Evolutionary conservation across 768 basidiomycete species (phyloP), one percentile per base, ranked within the genome.

Genomic region (Gautieria morchelliformis): DNA sequence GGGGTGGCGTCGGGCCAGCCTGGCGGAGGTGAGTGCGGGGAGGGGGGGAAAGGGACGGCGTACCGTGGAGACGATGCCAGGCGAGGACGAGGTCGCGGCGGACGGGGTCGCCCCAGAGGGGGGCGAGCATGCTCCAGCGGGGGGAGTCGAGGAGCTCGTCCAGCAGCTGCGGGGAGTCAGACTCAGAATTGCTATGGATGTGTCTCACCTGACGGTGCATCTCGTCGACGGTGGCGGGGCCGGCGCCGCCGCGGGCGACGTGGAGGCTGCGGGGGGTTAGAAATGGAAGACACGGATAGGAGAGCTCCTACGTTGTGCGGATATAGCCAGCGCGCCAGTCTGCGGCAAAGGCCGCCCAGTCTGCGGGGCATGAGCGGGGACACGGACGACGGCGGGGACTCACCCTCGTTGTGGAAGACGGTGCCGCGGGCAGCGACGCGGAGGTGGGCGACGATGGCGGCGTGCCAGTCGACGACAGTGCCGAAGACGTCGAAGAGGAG

Each of bases 151-250:
- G 74, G 71, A 87, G 77, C 15, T 63, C 58, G 20, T 87, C 79
- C 32, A 86, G 74, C 40, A 84, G 75, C 84, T 87, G 58, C 5
- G 19, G 14, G 20, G 40, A n/a, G n/a, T n/a, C n/a, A n/a, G n/a
- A n/a, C n/a, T n/a, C n/a, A n/a, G n/a, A n/a, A n/a, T n/a, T n/a
- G n/a, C n/a, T n/a, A n/a, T n/a, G n/a, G n/a, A n/a, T n/a, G n/a
- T n/a, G n/a, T n/a, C n/a, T n/a, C 53, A 77, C 83, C 70, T 83
- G 63, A 57, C 81, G 72, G 63, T 85, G 82, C 70, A 79, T 74
- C 20, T 69, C 53, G 57, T 87, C 85, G 11, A 82, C 69, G 61
- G 77, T 83, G 7, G 64, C 67, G 2, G 79, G 72, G 0, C 81
- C 83, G 40, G 67, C 53, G 0, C 74, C 78, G 4, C 77, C 77